Base-by-base conservation (phyloP, 2,329 filamentous ascomycete genomes). In the Colletotrichum costaricense region DNA sequence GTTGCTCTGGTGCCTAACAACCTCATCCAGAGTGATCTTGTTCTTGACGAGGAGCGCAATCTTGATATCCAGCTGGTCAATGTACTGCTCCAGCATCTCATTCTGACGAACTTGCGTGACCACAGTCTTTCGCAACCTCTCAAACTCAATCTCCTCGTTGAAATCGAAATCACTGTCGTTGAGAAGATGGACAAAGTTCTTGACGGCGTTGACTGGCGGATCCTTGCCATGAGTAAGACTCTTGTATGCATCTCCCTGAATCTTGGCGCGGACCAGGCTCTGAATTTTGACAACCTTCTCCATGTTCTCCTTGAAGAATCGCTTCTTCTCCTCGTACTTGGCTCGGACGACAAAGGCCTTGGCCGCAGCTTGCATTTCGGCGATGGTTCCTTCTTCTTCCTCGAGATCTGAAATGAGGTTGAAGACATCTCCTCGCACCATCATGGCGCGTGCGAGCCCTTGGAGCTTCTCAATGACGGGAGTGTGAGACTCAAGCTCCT, bases 111-210 rank as follows among this genome's bases (percentile, higher is more conserved):
- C 97, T 80, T 98, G 95, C 80, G 98, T 95, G 7, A 99, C 95
- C 19, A 99, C 97, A 4, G 94, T 97, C 86, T 98, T 98, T 66
- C 97, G 91, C 80, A 98, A 87, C 60, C 95, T 91, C 82, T 99
- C 97, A 77, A 98, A 98, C 81, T 99, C 97, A 64, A 99, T 93
- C 81, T 99, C 97, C 81, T 98, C 96, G 80, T 99, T 97, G 83
- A 99, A 99, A 81, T 99, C 97, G 78, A 99, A 98, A 80, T 98
- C 96, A 79, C 95, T 98, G 83, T 99, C 97, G 79, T 98, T 99
- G 70, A 99, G 91, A 49, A 99, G 88, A 82, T 99, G 97, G 2
- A 99, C 95, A 81, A 99, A 99, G 81, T 97, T 97, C 86, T 98
- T 98, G 80, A 99, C 94, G 0, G 97, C 98, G 52, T 95, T 95